Evolutionary conservation across 2,329 filamentous ascomycete species (phyloP).

Genomic region (Zymoseptoria passerinii): DNA sequence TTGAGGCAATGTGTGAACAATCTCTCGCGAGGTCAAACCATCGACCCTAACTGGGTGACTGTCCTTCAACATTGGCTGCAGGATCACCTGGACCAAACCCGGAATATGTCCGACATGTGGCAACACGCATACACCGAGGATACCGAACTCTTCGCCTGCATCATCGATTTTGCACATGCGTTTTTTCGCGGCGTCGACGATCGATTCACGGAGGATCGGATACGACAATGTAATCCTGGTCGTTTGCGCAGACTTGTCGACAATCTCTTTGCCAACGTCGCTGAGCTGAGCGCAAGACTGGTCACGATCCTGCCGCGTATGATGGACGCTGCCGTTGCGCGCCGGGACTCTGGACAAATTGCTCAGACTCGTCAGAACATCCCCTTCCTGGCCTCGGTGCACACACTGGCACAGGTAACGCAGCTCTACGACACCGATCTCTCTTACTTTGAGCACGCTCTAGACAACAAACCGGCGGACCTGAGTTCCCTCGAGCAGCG

Average conservation of each 20-base stretch:
- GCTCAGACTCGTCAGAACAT: constrained; percentile 11
- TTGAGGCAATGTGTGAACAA: background rate
- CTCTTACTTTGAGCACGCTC: constrained; percentile 1
- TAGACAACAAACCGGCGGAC: constrained; percentile 3
- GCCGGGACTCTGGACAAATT: constrained; percentile 21
- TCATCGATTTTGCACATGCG: background rate
- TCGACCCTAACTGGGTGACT: background rate
- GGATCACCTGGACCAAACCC: constrained; percentile 15
- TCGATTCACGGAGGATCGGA: background rate
- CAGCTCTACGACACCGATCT: background rate
- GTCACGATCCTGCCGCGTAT: constrained; percentile 13
- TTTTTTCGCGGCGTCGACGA: background rate
- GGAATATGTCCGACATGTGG: constrained; percentile 12
- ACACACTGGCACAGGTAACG: constrained; percentile 11
- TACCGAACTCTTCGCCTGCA: constrained; percentile 14
- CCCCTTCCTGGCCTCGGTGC: constrained; percentile 13
- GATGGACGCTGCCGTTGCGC: constrained; percentile 11
- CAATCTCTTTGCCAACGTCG: constrained; percentile 9
- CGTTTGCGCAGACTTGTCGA: background rate
- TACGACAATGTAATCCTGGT: background rate
- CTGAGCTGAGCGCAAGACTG: constrained; percentile 14
- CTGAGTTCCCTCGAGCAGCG: background rate
- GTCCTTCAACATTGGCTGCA: constrained; percentile 10
- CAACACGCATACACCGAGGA: constrained; percentile 13
- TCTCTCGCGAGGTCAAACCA: background rate